phyloP scores from a whole-genome alignment of 177 flowering plant genomes.

The Vitis hybrid region DNA sequence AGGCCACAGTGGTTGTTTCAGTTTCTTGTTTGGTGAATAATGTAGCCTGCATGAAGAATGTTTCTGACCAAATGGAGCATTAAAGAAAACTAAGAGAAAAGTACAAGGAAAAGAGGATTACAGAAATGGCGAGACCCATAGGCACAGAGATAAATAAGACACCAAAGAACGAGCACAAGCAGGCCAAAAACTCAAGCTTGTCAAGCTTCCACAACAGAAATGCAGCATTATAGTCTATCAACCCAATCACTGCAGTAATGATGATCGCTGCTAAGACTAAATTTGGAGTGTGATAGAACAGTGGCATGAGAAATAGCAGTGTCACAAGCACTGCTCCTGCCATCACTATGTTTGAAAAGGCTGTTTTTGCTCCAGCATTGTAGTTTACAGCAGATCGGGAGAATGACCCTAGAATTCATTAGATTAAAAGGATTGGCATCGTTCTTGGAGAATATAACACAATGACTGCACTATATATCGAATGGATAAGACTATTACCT shows the following conservation, averaged over 20 bases:
- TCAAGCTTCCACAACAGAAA: slow-evolving; percentile 49
- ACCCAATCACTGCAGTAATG: slow-evolving; percentile 53
- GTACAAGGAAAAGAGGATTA: slow-evolving; percentile 17
- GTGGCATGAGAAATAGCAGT: slow-evolving; percentile 49
- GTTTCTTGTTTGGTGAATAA: too few species aligned
- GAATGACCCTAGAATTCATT: slow-evolving; percentile 42
- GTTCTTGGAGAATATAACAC: neutral
- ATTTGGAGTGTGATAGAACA: slow-evolving; percentile 54
- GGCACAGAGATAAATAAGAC: slow-evolving; percentile 58
- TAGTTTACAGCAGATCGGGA: slow-evolving; percentile 63
- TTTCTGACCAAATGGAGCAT: too few species aligned
- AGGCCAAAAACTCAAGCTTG: slow-evolving; percentile 56
- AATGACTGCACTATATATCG: neutral
- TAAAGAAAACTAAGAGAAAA: neutral
- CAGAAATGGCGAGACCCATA: slow-evolving; percentile 54
- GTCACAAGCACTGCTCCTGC: slow-evolving; percentile 46
- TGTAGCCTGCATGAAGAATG: too few species aligned
- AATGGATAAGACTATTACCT: slow-evolving; percentile 20
- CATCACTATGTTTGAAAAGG: slow-evolving; percentile 57
- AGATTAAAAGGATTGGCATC: neutral
- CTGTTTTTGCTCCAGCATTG: slow-evolving; percentile 55
- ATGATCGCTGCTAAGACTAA: slow-evolving; percentile 45
- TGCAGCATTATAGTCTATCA: slow-evolving; percentile 43
- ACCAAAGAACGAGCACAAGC: slow-evolving; percentile 54
- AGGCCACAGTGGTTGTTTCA: too few species aligned